Evolutionary conservation across 306 rosid genomes (phyloP).

Genomic region (Carpinus fangiana): DNA sequence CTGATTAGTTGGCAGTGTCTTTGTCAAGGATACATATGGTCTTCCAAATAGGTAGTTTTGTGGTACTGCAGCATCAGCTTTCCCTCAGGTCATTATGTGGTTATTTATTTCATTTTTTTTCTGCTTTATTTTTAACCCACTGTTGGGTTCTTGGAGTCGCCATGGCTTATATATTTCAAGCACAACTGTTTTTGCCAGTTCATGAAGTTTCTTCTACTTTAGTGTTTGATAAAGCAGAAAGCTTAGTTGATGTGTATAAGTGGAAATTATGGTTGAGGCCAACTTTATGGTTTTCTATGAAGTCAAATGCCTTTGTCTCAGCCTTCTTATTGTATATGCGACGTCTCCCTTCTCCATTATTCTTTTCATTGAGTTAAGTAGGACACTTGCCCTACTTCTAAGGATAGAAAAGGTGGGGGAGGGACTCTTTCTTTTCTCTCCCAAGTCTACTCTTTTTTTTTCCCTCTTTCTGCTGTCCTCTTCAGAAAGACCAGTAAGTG

Average conservation of each 20-base stretch:
- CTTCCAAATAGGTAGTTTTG: conserved; percentile 46
- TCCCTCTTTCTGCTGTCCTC: too few species aligned
- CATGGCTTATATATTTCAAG: conserved; percentile 37
- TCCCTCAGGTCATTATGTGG: conserved; percentile 41
- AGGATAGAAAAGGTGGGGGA: too few species aligned
- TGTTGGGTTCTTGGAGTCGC: conserved; percentile 38
- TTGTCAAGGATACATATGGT: conserved; percentile 38
- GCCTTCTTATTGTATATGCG: background rate
- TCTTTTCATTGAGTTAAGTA: too few species aligned
- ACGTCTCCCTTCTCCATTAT: too few species aligned
- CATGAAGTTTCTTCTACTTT: conserved; percentile 6
- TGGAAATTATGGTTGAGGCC: conserved; percentile 36
- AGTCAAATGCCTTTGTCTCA: conserved; percentile 22
- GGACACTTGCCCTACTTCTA: too few species aligned
- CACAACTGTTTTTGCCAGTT: conserved; percentile 21
- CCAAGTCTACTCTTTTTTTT: too few species aligned
- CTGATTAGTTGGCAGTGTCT: conserved; percentile 9
- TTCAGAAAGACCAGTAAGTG: too few species aligned
- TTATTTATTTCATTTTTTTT: background rate
- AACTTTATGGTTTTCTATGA: conserved; percentile 33
- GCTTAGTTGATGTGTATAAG: conserved; percentile 37
- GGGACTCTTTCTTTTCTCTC: too few species aligned
- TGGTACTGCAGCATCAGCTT: conserved; percentile 47
- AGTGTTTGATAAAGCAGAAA: conserved; percentile 30
- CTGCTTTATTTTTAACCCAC: conserved; percentile 29